phyloP scores from a whole-genome alignment of 352 stramenopile species.

The Peronospora belbahrii region DNA sequence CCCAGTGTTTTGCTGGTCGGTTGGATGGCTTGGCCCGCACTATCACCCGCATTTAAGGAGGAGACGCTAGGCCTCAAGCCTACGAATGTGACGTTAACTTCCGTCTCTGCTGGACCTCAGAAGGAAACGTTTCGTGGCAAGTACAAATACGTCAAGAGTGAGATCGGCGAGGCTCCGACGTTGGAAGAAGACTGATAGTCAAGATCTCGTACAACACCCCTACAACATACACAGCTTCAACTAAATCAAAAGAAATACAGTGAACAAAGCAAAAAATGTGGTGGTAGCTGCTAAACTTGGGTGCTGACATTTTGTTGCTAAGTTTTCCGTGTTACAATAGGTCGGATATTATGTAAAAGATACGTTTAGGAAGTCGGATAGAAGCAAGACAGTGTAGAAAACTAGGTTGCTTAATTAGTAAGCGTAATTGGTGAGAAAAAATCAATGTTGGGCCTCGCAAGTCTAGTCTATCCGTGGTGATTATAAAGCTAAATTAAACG shows the following conservation, averaged over 20 bases:
- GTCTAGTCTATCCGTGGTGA: too few species aligned
- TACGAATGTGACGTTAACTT: slow-evolving; percentile 13
- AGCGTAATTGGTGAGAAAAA: too few species aligned
- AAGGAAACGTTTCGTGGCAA: slow-evolving; percentile 52
- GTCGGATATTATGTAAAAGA: too few species aligned
- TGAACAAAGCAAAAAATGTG: slow-evolving; percentile 9
- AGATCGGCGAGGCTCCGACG: slow-evolving; percentile 69
- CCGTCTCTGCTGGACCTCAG: slow-evolving; percentile 16
- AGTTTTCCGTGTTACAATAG: background rate
- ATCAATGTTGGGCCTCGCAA: too few species aligned
- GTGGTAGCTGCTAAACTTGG: background rate
- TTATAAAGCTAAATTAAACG: too few species aligned
- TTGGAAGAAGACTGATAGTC: slow-evolving; percentile 47
- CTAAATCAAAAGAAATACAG: background rate
- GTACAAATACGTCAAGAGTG: slow-evolving; percentile 71
- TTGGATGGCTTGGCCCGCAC: slow-evolving; percentile 66
- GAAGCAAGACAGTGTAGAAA: too few species aligned
- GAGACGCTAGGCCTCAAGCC: slow-evolving; percentile 57
- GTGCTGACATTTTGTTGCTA: background rate
- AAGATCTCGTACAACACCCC: background rate
- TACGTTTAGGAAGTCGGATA: too few species aligned
- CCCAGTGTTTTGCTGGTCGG: slow-evolving; percentile 40
- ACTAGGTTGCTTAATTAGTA: too few species aligned
- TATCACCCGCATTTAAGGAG: slow-evolving; percentile 68
- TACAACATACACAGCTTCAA: background rate